Percentiles rank a stretch among this genome's conserved stretches.
phyloP scores from a whole-genome alignment of 2,329 filamentous ascomycete genomes.

The Drechslerella stenobrocha region DNA sequence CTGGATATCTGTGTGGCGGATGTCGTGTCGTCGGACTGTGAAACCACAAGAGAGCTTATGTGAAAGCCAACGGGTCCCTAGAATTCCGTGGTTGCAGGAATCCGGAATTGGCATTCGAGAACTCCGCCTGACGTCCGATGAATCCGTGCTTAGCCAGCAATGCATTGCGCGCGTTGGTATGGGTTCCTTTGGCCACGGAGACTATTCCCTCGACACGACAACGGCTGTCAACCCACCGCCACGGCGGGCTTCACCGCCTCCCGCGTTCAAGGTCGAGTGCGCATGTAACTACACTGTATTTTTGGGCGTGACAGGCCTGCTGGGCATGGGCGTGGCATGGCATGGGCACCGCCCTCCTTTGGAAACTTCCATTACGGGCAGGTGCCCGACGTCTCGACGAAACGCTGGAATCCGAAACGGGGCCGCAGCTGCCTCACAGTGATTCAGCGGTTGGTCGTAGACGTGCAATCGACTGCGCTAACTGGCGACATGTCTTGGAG shows the following conservation, averaged over 20 bases:
- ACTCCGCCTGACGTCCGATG: no score
- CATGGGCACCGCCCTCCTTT: conserved; percentile 1
- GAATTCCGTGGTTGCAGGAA: no score
- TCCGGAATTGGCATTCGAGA: no score
- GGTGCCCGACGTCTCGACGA: neutral
- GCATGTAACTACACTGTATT: neutral
- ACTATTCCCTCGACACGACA: neutral
- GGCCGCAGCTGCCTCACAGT: neutral
- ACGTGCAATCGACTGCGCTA: no score
- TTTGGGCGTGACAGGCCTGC: neutral
- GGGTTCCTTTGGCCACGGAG: no score
- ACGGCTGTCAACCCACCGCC: neutral
- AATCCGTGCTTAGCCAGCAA: no score
- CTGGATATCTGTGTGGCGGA: neutral
- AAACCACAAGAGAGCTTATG: neutral
- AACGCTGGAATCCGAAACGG: conserved; percentile 4
- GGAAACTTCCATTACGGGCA: conserved; percentile 1
- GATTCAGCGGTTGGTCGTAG: conserved; percentile 2
- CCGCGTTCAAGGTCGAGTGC: neutral
- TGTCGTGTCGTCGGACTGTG: neutral
- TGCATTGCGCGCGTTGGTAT: no score
- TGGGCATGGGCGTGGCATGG: neutral
- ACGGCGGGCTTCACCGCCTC: neutral
- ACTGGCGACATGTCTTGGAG: neutral
- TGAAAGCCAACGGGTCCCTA: no score